Base-by-base conservation (phyloP, 2,329 filamentous ascomycete genomes). In the Stachybotrys chlorohalonatus region DNA sequence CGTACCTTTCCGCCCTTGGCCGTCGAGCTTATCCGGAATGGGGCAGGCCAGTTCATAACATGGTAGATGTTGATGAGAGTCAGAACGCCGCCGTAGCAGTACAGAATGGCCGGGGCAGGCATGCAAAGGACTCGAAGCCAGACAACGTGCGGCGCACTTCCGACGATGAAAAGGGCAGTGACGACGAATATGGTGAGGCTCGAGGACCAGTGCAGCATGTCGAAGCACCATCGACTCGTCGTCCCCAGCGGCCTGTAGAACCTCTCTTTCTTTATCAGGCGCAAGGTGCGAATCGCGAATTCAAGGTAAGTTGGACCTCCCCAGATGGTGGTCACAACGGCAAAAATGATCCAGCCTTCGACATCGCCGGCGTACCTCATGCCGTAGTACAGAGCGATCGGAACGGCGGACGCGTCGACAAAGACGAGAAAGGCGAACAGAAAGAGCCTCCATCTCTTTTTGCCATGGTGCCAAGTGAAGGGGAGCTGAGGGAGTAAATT, bases 21-120 rank as follows among this genome's bases (percentile, higher is more conserved):
- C 0, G 82, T 81, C 2, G 84, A 86, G 53, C 82, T 85, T 57
- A 87, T 82, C 49, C 82, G 79, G 62, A 83, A 85, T 0, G 82
- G 83, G 0, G 83, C 78, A 15, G 66, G 69, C 64, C 71, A 71
- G 5, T 71, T 73, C 65, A 69, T 69, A 42, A 59, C 52, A 36
- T 66, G 62, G 39, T 60, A 70, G 2, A 73, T 58, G 31, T 62
- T 66, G 4, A 75, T 70, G 11, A 75, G 56, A 6, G 71, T 62
- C 31, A 77, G 62, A 31, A 73, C 67, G 11, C 70, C 68, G 6
- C 77, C 75, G 13, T 76, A 63, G 51, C 74, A 74, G 55, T 77
- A 76, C 17, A 81, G 66, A 53, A 81, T 78, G 5, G 79, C 67
- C 2, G 78, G 73, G 1, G 76, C 72, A 13, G 79, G 78, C 65